Conservation (phyloP, 2,329 filamentous ascomycete species). For the Colletotrichum theobromicola region DNA sequence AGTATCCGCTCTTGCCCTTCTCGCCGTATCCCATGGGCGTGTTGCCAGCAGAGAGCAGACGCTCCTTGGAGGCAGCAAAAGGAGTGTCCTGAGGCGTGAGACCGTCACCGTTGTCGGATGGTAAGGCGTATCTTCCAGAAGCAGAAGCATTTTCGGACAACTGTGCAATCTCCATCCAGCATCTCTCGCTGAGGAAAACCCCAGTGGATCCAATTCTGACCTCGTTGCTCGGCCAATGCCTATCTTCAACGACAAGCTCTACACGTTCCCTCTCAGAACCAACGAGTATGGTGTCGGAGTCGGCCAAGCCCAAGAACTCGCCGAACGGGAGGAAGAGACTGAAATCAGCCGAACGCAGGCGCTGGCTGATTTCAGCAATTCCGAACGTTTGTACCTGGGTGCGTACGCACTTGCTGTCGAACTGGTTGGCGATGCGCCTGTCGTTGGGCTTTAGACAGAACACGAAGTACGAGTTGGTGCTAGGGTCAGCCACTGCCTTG, state of each 20-base stretch:
- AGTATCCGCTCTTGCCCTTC: constrained; percentile 79
- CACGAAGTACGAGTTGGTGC: constrained; percentile 93
- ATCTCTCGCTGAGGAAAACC: constrained; percentile 93
- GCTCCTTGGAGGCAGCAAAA: constrained; percentile 69
- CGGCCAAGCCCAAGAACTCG: constrained; percentile 89
- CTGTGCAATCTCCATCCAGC: constrained; percentile 90
- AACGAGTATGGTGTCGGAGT: constrained; percentile 83
- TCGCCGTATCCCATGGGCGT: constrained; percentile 73
- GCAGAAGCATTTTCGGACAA: constrained; percentile 68
- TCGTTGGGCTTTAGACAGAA: constrained; percentile 99
- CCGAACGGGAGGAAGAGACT: constrained; percentile 94
- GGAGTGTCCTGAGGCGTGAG: constrained; percentile 64
- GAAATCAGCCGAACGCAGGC: constrained; percentile 91
- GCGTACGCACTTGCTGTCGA: constrained; percentile 97
- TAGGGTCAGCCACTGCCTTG: constrained; percentile 80
- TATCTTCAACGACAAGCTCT: constrained; percentile 89
- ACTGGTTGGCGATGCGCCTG: constrained; percentile 95
- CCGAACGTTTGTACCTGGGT: constrained; percentile 94
- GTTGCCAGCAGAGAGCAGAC: constrained; percentile 55
- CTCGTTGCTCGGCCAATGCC: constrained; percentile 91
- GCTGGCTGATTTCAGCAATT: constrained; percentile 95
- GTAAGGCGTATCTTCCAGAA: constrained; percentile 55
- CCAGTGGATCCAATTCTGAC: constrained; percentile 90
- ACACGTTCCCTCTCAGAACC: constrained; percentile 92
- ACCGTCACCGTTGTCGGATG: constrained; percentile 68